Conservation (phyloP, 108 stramenopile genomes). For the Conticribra guillardii region DNA sequence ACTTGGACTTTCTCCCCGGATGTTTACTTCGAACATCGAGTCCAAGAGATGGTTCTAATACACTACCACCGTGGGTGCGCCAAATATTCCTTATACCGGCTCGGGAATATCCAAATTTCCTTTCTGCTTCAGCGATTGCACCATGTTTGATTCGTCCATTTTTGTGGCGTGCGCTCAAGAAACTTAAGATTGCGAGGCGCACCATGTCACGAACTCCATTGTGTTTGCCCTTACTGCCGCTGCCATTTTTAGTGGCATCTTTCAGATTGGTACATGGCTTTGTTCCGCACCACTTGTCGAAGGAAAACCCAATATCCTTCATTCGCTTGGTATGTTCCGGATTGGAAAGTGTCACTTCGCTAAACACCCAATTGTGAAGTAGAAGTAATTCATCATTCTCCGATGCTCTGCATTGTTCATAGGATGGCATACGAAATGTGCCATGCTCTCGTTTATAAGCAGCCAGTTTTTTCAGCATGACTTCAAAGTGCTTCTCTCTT, state of each 20-base stretch:
- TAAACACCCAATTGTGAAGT: conserved; percentile 36
- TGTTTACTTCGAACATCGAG: not conserved
- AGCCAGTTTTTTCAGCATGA: conserved; percentile 18
- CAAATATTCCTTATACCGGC: not conserved
- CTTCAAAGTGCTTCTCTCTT: conserved; percentile 20
- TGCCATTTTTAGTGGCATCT: no score
- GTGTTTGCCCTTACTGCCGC: no score
- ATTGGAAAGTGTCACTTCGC: conserved; percentile 20
- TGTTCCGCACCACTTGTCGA: conserved; percentile 29
- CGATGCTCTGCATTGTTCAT: conserved; percentile 15
- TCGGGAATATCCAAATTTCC: not conserved
- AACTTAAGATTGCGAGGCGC: not conserved
- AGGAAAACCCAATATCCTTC: conserved; percentile 25
- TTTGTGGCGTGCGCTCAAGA: not conserved
- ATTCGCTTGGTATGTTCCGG: conserved; percentile 12
- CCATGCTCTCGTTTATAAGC: conserved; percentile 28
- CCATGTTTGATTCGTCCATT: not conserved
- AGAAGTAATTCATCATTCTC: conserved; percentile 12
- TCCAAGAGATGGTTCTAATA: not conserved
- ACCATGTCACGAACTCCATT: not conserved
- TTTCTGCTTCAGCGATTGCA: not conserved
- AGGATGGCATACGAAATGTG: conserved; percentile 15
- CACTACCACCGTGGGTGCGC: not conserved
- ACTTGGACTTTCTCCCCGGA: not conserved
- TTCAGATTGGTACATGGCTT: no score